Percentiles rank a stretch among this genome's conserved stretches.
These are phyloP conservation scores for Polygonum aviculare DNA, from an alignment of 148 eudicot genomes.

Conservation along the genomic window DNA sequence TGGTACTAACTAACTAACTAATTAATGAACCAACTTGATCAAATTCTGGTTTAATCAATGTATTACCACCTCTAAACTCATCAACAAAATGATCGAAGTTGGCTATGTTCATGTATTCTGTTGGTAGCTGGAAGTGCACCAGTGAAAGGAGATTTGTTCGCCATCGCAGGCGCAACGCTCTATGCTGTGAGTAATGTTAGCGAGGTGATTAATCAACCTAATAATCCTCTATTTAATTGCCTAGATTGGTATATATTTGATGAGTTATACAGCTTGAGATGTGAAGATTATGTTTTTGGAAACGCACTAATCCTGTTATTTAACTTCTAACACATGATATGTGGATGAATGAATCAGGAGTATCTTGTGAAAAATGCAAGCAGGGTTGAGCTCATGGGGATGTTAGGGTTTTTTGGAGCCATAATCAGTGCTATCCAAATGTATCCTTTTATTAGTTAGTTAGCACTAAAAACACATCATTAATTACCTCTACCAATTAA, in stretches of 20 bases:
- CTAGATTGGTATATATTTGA: no score
- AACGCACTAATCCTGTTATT: no score
- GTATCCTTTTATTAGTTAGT: constrained; percentile 42
- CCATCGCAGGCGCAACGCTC: constrained; percentile 73
- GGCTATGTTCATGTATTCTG: no score
- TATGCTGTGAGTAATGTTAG: constrained; percentile 78
- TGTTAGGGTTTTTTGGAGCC: constrained; percentile 85
- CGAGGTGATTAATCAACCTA: constrained; percentile 36
- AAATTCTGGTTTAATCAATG: not conserved
- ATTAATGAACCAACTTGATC: not conserved
- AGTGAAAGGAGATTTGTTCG: constrained; percentile 65
- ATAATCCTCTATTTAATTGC: not conserved
- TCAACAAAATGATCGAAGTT: no score
- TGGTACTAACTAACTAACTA: no score
- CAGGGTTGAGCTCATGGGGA: constrained; percentile 73
- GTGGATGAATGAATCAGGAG: constrained; percentile 36
- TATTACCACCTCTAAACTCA: no score
- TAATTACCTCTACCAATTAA: no score
- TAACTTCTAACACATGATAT: no score
- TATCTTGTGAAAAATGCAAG: constrained; percentile 80
- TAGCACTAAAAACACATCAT: not conserved
- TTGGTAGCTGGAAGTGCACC: constrained; percentile 60
- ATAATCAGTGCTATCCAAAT: constrained; percentile 71
- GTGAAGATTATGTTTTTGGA: no score
- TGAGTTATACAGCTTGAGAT: no score